A percentile compares a stretch with the other conserved stretches of the same genome.
phyloP scores from a whole-genome alignment of 116 monocot species.

The Zostera marina region DNA sequence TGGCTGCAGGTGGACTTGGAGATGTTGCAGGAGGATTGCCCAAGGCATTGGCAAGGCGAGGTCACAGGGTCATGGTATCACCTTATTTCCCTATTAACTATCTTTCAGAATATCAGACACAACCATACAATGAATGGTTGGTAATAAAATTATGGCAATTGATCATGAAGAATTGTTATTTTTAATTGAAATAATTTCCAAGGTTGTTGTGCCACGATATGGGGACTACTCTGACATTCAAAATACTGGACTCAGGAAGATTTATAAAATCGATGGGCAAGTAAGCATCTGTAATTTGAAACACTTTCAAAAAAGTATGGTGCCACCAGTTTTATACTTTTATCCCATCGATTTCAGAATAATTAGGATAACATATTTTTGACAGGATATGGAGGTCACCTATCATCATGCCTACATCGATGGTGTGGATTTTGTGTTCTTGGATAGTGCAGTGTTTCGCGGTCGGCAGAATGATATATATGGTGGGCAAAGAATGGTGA shows the following conservation, averaged over 20 bases:
- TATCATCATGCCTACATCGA: constrained; percentile 71
- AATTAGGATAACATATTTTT: background rate
- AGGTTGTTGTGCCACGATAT: constrained; percentile 79
- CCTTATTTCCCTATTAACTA: background rate
- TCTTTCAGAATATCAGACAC: background rate
- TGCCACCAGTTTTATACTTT: too few relatives aligned
- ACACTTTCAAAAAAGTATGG: background rate
- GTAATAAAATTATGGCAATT: too few relatives aligned
- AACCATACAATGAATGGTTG: background rate
- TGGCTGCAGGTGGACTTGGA: constrained; percentile 63
- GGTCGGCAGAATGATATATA: constrained; percentile 48
- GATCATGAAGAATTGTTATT: background rate
- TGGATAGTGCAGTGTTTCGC: constrained; percentile 46
- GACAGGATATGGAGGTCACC: constrained; percentile 70
- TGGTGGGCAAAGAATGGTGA: constrained; percentile 33
- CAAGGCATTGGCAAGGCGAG: constrained; percentile 79
- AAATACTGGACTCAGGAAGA: constrained; percentile 35
- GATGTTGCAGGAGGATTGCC: constrained; percentile 88
- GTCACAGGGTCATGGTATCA: constrained; percentile 73
- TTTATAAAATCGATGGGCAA: constrained; percentile 68
- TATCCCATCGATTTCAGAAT: background rate
- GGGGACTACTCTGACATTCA: constrained; percentile 53
- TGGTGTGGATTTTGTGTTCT: constrained; percentile 84
- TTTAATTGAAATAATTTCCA: background rate
- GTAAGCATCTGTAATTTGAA: constrained; percentile 12